Conservation (phyloP, 352 stramenopile species). For the Pythium phragmiticola region DNA sequence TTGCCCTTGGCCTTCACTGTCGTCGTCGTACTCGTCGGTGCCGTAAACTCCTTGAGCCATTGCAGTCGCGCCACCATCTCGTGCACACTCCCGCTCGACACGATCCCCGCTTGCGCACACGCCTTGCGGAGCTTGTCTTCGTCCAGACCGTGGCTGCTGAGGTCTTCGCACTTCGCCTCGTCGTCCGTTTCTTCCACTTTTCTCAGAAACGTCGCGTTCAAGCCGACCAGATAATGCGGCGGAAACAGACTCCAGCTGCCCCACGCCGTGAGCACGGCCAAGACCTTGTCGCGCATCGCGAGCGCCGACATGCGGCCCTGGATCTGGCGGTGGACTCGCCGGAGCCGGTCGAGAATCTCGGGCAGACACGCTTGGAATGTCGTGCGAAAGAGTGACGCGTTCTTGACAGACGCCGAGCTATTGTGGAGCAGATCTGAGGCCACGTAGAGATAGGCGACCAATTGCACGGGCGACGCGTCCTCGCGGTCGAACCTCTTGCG, state of each 20-base stretch:
- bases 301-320: conserved; percentile 74
- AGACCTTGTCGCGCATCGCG: conserved; percentile 81
- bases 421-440: conserved; percentile 91
- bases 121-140: conserved; percentile 64
- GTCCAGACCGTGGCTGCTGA: conserved; percentile 28
- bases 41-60: conserved; percentile 75
- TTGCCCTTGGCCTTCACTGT: background rate
- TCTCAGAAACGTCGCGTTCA: conserved; percentile 77
- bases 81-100: conserved; percentile 43
- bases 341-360: conserved; percentile 66
- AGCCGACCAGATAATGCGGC: conserved; percentile 64
- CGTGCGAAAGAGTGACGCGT: conserved; percentile 87
- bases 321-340: conserved; percentile 49
- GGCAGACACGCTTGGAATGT: conserved; percentile 82
- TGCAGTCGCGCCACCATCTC: conserved; percentile 48
- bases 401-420: conserved; percentile 84
- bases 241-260: conserved; percentile 81
- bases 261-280: conserved; percentile 72
- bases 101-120: conserved; percentile 62
- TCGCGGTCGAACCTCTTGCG: conserved; percentile 42
- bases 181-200: conserved; percentile 62
- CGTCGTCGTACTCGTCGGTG: conserved; percentile 23
- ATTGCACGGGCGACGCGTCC: conserved; percentile 37
- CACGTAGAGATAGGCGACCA: conserved; percentile 75
- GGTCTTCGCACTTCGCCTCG: background rate